These are phyloP conservation scores for Triticum urartu DNA, from an alignment of 176 grass and related monocot species.

Conservation along the genomic window DNA sequence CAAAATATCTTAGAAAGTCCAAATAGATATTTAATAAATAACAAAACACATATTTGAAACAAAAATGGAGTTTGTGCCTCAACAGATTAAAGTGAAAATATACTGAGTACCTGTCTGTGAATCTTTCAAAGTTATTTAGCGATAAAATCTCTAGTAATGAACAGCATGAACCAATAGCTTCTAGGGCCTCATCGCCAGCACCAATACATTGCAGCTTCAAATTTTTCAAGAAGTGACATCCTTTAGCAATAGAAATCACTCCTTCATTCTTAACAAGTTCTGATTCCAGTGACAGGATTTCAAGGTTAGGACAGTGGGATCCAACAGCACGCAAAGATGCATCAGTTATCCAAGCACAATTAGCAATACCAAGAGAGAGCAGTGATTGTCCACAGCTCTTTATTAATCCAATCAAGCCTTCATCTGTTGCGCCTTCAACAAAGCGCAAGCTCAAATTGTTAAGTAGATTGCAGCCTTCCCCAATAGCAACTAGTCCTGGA, in stretches of 20 bases:
- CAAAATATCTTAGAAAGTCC: neutral
- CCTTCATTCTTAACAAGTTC: constrained; percentile 54
- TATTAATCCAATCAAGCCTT: constrained; percentile 72
- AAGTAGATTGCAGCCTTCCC: constrained; percentile 71
- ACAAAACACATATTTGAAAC: neutral
- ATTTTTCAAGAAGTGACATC: constrained; percentile 63
- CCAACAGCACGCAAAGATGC: constrained; percentile 75
- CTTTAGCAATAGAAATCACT: constrained; percentile 67
- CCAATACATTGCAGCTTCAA: constrained; percentile 76
- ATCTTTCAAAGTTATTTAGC: constrained; percentile 73
- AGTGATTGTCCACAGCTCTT: constrained; percentile 57
- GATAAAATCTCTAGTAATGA: constrained; percentile 66
- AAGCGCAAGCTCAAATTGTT: constrained; percentile 60
- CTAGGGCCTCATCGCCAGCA: constrained; percentile 66
- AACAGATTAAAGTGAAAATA: neutral
- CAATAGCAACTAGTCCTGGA: constrained; percentile 75
- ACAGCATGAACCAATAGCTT: constrained; percentile 78
- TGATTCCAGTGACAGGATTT: constrained; percentile 61
- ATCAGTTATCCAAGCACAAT: constrained; percentile 76
- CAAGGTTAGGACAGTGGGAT: constrained; percentile 65
- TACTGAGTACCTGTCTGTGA: constrained; percentile 68
- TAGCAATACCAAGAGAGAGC: constrained; percentile 51
- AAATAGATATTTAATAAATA: neutral
- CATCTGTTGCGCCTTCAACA: constrained; percentile 71
- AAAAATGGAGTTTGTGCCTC: neutral